Evolutionary conservation across 2,329 filamentous ascomycete species (phyloP), one percentile per base, ranked within the genome.

Genomic region (Fusarium veterinarium): DNA sequence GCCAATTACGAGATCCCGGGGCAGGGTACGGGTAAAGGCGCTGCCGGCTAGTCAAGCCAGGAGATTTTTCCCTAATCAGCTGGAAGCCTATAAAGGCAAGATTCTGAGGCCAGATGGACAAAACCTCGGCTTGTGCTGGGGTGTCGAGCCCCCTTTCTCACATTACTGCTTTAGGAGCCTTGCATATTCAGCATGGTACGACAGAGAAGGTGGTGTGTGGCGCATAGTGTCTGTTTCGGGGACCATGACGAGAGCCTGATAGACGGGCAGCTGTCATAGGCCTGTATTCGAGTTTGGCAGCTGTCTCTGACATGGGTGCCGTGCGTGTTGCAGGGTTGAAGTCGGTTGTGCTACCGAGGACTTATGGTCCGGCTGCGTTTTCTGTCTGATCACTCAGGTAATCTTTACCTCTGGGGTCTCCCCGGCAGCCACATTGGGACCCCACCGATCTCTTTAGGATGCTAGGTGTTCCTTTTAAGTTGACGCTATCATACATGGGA

Each of bases 151-250:
- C 48, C 53, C 67, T 63, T 72, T 67, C 68, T 46, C 64, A 46
- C 60, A 68, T 72, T 76, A 45, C 72, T 63, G 30, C 62, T 74
- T 75, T 68, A 60, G 72, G 74, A 51, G 42, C 64, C 55, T 62
- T 74, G 75, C 75, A 77, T 76, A 63, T 63, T 35, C 63, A 69
- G 74, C 68, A 73, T 76, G 74, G 66, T 69, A 75, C 66, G 75
- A 75, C 68, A 58, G 48, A 69, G 65, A 57, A 69, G 56, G 65
- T 64, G 56, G 67, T 64, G 57, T 70, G 60, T 68, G 68, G 64
- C 65, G 49, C 53, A 67, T 74, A 51, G 64, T 64, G 68, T 66
- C 49, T 55, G 58, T 48, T 63, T 56, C 37, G 53, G 49, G 49
- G 38, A 51, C 52, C 55, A 41, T 40, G 53, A 64, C 31, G 56